Evolutionary conservation across 768 basidiomycete genomes (phyloP), one percentile per base, ranked within the genome.

Genomic region (Tulasnella sp.): DNA sequence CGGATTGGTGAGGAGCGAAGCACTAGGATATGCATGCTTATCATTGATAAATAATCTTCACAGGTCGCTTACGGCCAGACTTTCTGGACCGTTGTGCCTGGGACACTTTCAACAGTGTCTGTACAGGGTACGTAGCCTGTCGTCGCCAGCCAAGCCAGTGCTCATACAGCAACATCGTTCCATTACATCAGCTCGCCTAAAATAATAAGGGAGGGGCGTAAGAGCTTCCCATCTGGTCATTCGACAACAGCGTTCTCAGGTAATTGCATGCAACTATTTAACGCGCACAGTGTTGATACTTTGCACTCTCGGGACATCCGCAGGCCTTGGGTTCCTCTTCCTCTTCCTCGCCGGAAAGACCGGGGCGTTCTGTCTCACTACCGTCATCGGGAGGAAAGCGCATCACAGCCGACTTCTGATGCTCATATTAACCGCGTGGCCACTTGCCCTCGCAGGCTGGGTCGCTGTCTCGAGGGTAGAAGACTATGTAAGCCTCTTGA

Each of bases 181-280:
- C 9, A 11, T 10, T 61, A 73, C 73, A 15, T 38, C 63, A 78
- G 32, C 54, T 67, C 19, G 64, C 72, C 3, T 59, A 67, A 10
- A 66, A 84, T 26, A 48, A 79, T 56, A 82, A 82, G 13, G 72
- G 82, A 32, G 17, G 63, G 64, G 4, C 60, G 60, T 19, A 74
- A 76, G 56, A 85, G 83, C 0, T 86, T 86, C 65, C 84, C 83
- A 5, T 84, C 82, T 10, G 84, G 84, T 4, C 84, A 86, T 67
- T 82, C 83, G 1, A 82, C 83, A 1, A 78, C 79, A 10, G 83
- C 78, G 7, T 85, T 82, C 66, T 74, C 79, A 1, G 83, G 83
- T 29, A n/a, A n/a, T n/a, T n/a, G n/a, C n/a, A n/a, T n/a, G n/a
- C 23, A 29, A 24, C 23, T 26, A 27, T 29, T 24, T 30, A 8